These are phyloP conservation scores for Volvox africanus DNA, from an alignment of 139 green algal species.

Conservation along the genomic window DNA sequence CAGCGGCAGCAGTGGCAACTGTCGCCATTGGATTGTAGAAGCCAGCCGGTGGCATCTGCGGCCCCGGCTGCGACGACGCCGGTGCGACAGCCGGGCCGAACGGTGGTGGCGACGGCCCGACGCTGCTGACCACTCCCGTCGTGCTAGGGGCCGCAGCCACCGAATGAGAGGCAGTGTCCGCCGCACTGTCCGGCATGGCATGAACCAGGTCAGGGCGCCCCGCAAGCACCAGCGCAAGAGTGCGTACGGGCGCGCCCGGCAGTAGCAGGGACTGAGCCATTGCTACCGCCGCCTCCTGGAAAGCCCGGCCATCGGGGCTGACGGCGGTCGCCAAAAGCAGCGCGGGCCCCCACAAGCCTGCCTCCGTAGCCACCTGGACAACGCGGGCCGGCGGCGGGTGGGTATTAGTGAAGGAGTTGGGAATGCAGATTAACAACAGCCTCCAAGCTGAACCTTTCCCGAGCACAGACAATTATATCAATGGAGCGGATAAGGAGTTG, in stretches of 20 bases:
- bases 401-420: too few species aligned
- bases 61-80: too few species aligned
- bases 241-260: conserved; percentile 74
- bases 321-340: conserved; percentile 76
- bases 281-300: conserved; percentile 23
- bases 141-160: too few species aligned
- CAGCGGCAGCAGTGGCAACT: neutral
- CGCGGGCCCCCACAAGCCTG: conserved; percentile 75
- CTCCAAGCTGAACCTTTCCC: too few species aligned
- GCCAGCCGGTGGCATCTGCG: neutral
- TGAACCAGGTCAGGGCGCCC: conserved; percentile 61
- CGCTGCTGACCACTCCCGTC: neutral
- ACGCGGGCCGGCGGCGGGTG: neutral
- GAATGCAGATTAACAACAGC: too few species aligned
- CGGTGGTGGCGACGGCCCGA: neutral
- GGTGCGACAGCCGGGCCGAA: neutral
- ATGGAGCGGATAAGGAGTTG: too few species aligned
- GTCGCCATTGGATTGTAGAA: conserved; percentile 3
- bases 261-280: conserved; percentile 48
- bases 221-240: conserved; percentile 75
- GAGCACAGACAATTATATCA: too few species aligned
- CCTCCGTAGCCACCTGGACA: conserved; percentile 28
- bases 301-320: conserved; percentile 19
- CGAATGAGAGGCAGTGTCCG: neutral
- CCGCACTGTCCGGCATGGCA: neutral